phyloP scores from a whole-genome alignment of 1,284 basidiomycete genomes.

The Cystodermella granulosa region DNA sequence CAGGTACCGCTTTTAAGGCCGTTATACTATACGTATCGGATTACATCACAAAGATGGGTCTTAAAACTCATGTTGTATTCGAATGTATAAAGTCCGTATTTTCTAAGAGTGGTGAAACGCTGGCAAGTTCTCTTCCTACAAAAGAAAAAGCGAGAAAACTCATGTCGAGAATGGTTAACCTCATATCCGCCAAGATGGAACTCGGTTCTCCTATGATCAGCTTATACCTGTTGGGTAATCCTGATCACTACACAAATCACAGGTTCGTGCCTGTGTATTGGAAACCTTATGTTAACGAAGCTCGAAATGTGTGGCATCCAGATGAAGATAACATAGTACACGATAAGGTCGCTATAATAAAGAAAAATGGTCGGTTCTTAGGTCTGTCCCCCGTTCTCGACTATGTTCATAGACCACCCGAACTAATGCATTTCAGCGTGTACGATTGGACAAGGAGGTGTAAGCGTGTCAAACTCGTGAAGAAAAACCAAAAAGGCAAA shows the following conservation, averaged over 20 bases:
- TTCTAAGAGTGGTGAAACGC: slow-evolving; percentile 17
- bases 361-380: slow-evolving; percentile 7
- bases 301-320: not conserved
- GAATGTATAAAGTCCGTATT: slow-evolving; percentile 25
- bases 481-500: no score
- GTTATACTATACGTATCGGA: slow-evolving; percentile 39
- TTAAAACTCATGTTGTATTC: no score
- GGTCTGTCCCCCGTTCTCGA: slow-evolving; percentile 16
- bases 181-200: slow-evolving; percentile 24
- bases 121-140: slow-evolving; percentile 7
- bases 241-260: slow-evolving; percentile 32
- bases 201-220: slow-evolving; percentile 32
- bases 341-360: slow-evolving; percentile 8
- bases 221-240: no score
- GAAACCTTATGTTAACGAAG: slow-evolving; percentile 18
- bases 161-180: slow-evolving; percentile 28
- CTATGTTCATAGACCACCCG: slow-evolving; percentile 17
- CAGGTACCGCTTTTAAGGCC: slow-evolving; percentile 37
- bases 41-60: slow-evolving; percentile 36
- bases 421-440: slow-evolving; percentile 13
- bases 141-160: no score
- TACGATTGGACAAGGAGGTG: slow-evolving; percentile 21
- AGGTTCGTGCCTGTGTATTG: slow-evolving; percentile 26
- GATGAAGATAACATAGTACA: not conserved
- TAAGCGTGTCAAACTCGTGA: slow-evolving; percentile 2